Conservation (phyloP, 106 monocot genomes). For the Vanilla planifolia region DNA sequence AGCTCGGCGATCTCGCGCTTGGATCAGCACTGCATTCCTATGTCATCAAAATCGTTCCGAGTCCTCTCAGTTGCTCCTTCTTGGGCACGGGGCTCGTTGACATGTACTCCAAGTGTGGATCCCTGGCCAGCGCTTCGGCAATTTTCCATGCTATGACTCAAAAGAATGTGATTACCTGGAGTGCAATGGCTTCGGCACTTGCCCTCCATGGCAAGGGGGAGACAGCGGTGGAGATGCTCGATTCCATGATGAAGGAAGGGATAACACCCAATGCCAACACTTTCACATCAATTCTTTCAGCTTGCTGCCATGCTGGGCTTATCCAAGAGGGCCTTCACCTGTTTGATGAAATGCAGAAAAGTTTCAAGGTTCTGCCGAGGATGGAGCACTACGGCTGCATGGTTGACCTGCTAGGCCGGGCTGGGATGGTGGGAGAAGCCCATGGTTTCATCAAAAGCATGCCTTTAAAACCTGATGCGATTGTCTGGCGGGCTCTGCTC, state of each 20-base stretch:
- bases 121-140: constrained; percentile 15
- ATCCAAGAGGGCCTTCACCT: constrained; percentile 27
- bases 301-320: constrained; percentile 36
- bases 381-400: constrained; percentile 38
- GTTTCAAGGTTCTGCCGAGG: constrained; percentile 21
- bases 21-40: constrained; percentile 19
- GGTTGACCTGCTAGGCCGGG: constrained; percentile 38
- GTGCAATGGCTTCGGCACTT: constrained; percentile 20
- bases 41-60: constrained; percentile 11
- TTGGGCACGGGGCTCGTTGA: constrained; percentile 27
- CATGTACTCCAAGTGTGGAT: constrained; percentile 46
- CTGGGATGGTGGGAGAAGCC: constrained; percentile 37
- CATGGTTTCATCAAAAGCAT: constrained; percentile 15
- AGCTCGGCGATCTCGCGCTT: constrained; percentile 18
- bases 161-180: constrained; percentile 40
- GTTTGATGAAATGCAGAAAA: constrained; percentile 24
- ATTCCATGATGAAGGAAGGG: constrained; percentile 16
- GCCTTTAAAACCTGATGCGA: constrained; percentile 32
- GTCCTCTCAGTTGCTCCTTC: constrained; percentile 5
- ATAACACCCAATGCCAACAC: constrained; percentile 25
- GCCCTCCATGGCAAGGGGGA: constrained; percentile 34
- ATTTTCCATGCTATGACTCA: constrained; percentile 15
- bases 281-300: constrained; percentile 34
- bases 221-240: constrained; percentile 19
- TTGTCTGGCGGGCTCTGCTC: constrained; percentile 34